These are phyloP conservation scores for Hawksworthiomyces lignivorus DNA, from an alignment of 2,329 filamentous ascomycete genomes.

Conservation along the genomic window DNA sequence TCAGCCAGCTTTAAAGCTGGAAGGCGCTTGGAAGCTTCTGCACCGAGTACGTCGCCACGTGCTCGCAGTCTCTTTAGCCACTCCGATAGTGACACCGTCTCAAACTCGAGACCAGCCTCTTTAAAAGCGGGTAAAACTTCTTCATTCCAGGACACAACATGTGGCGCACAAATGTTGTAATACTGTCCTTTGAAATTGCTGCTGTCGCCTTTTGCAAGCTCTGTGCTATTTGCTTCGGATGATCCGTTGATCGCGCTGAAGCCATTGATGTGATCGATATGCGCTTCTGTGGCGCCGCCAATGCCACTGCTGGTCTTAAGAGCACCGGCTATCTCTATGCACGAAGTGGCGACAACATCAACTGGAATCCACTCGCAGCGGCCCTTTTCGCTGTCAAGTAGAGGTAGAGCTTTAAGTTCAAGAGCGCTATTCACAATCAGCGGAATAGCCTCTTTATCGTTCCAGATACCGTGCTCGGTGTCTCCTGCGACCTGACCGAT, in stretches of 20 bases:
- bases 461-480: conserved; percentile 40
- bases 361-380: conserved; percentile 37
- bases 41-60: conserved; percentile 6
- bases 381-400: conserved; percentile 29
- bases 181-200: conserved; percentile 25
- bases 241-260: conserved; percentile 14
- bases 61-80: conserved; percentile 13
- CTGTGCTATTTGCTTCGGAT: conserved; percentile 12
- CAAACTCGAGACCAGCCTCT: conserved; percentile 35
- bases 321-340: conserved; percentile 27
- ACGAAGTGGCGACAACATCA: conserved; percentile 32
- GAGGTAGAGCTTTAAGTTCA: conserved; percentile 36
- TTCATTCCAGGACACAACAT: conserved; percentile 39
- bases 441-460: conserved; percentile 42
- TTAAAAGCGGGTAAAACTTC: conserved; percentile 42
- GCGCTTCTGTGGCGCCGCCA: too few relatives aligned
- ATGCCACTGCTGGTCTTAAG: too few relatives aligned
- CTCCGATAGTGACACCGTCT: conserved; percentile 37
- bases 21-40: conserved; percentile 5
- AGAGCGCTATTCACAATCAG: conserved; percentile 40
- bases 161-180: conserved; percentile 41
- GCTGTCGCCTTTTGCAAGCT: not conserved
- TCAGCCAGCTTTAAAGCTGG: conserved; percentile 14
- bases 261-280: not conserved
- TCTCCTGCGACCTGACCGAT: conserved; percentile 46